phyloP scores from a whole-genome alignment of 2,329 filamentous ascomycete species.

The Periconia macrospinosa region DNA sequence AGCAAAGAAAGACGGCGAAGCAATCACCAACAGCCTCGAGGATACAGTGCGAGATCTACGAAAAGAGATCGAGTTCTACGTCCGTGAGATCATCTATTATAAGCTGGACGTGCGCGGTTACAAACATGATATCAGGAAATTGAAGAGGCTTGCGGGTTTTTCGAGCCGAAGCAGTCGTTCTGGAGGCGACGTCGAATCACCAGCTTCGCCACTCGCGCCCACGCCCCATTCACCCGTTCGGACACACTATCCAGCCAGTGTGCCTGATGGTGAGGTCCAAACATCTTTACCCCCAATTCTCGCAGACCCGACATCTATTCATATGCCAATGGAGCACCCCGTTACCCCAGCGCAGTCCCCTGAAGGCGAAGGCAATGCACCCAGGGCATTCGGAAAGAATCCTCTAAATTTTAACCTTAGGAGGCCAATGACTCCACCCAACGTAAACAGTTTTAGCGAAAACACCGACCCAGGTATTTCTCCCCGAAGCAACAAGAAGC shows the following conservation, averaged over 20 bases:
- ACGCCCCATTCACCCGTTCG: slow-evolving; percentile 25
- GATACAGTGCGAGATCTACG: slow-evolving; percentile 34
- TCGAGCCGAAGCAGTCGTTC: background rate
- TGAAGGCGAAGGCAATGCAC: slow-evolving; percentile 7
- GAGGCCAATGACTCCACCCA: slow-evolving; percentile 13
- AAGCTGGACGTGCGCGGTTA: slow-evolving; percentile 53
- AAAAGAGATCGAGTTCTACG: slow-evolving; percentile 46
- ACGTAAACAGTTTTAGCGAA: slow-evolving; percentile 19
- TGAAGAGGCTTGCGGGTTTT: slow-evolving; percentile 20
- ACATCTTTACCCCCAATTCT: slow-evolving; percentile 20
- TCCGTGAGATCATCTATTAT: slow-evolving; percentile 53
- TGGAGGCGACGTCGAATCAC: slow-evolving; percentile 27
- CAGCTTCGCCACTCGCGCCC: slow-evolving; percentile 27
- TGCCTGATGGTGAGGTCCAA: slow-evolving; percentile 21
- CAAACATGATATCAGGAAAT: slow-evolving; percentile 43
- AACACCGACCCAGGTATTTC: slow-evolving; percentile 25
- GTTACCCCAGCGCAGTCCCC: slow-evolving; percentile 15
- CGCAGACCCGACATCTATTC: slow-evolving; percentile 12
- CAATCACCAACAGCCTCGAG: slow-evolving; percentile 11
- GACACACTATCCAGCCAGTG: slow-evolving; percentile 12
- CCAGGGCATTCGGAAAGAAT: slow-evolving; percentile 8
- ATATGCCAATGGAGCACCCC: slow-evolving; percentile 10
- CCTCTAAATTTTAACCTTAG: slow-evolving; percentile 9
- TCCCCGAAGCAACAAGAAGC: slow-evolving; percentile 18
- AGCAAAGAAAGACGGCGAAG: slow-evolving; percentile 2